A percentile compares a stretch with the other conserved stretches of the same genome.
Evolutionary conservation across 2,329 filamentous ascomycete species (phyloP).

Genomic region (Colletotrichum sp.): DNA sequence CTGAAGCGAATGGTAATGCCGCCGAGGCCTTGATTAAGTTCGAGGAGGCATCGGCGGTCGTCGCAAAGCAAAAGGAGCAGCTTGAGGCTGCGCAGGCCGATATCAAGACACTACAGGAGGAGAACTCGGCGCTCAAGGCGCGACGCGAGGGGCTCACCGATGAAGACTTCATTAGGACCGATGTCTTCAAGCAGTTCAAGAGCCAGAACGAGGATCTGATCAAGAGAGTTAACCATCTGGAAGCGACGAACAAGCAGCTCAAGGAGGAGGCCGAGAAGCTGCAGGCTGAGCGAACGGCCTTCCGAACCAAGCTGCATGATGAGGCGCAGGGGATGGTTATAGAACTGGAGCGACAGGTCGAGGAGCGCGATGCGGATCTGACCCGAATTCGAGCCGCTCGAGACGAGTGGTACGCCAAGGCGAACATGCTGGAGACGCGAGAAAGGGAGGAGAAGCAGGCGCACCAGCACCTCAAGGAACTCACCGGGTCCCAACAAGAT

Average conservation of each 20-base stretch:
- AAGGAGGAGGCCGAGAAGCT: constrained; percentile 85
- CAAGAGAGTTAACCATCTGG: constrained; percentile 88
- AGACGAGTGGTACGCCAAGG: constrained; percentile 85
- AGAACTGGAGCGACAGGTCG: constrained; percentile 83
- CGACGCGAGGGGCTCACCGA: constrained; percentile 79
- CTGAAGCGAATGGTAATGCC: constrained; percentile 59
- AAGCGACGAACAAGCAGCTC: constrained; percentile 85
- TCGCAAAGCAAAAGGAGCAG: constrained; percentile 87
- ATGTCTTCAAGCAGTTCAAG: constrained; percentile 92
- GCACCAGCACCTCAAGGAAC: constrained; percentile 76
- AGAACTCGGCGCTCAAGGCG: constrained; percentile 75
- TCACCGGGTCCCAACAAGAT: constrained; percentile 79
- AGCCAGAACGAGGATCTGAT: constrained; percentile 91
- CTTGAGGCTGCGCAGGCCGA: constrained; percentile 80
- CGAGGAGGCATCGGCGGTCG: constrained; percentile 77
- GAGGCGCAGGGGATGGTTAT: constrained; percentile 75
- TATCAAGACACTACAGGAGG: constrained; percentile 75
- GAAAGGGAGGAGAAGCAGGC: constrained; percentile 79
- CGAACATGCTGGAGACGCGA: constrained; percentile 77
- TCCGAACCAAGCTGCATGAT: constrained; percentile 79
- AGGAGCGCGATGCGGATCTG: constrained; percentile 82
- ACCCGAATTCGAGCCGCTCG: constrained; percentile 82
- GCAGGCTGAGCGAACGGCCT: constrained; percentile 83
- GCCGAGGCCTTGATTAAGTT: constrained; percentile 77
- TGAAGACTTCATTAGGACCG: constrained; percentile 91